Conservation (phyloP, 495 filamentous ascomycete species). For the Xylaria sp. region DNA sequence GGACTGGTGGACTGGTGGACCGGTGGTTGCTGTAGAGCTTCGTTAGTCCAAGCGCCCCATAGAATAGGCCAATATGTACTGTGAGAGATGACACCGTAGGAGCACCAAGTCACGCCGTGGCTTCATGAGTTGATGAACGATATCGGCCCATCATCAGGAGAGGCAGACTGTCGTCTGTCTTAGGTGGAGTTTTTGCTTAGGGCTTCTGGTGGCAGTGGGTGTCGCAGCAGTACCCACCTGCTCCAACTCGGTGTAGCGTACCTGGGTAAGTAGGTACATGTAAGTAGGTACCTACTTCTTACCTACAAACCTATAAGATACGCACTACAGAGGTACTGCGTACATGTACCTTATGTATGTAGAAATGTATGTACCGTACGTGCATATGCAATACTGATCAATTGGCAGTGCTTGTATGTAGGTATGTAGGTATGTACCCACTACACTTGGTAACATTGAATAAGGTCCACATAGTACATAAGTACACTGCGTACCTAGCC, state of each 20-base stretch:
- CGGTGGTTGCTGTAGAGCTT: neutral
- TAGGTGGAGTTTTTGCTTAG: slow-evolving; percentile 21
- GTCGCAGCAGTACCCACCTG: neutral
- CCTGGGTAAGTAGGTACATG: neutral
- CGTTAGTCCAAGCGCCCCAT: slow-evolving; percentile 21
- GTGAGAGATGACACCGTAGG: slow-evolving; percentile 24
- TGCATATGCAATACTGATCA: no score
- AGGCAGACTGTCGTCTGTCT: slow-evolving; percentile 19
- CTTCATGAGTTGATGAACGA: slow-evolving; percentile 26
- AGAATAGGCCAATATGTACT: slow-evolving; percentile 25
- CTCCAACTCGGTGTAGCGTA: neutral
- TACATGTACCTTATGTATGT: no score
- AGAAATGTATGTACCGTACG: no score
- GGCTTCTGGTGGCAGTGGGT: neutral
- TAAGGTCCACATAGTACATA: no score
- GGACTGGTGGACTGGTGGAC: neutral
- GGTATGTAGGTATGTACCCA: no score
- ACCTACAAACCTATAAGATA: no score
- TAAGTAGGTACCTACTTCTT: no score
- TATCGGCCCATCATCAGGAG: slow-evolving; percentile 30
- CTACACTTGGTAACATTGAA: no score
- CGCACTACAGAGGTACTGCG: no score
- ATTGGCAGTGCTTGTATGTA: no score
- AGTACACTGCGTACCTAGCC: no score
- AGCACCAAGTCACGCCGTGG: slow-evolving; percentile 34